phyloP scores from a whole-genome alignment of 2,329 filamentous ascomycete genomes.

The Sporothrix curviconia region DNA sequence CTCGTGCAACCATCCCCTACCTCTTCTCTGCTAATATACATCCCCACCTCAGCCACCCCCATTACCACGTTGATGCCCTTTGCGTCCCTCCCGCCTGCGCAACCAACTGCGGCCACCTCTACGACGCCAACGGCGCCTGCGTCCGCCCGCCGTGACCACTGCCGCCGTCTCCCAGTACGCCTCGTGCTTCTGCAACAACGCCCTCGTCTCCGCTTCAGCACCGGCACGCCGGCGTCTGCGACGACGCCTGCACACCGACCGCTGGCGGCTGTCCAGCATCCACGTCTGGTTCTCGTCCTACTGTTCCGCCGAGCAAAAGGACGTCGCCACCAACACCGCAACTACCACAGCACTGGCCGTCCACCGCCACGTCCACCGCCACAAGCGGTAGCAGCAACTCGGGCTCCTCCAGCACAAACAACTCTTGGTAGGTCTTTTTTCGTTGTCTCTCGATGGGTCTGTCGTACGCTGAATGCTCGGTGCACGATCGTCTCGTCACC shows the following conservation, averaged over 20 bases:
- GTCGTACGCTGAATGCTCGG: background rate
- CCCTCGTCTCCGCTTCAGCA: conserved; percentile 53
- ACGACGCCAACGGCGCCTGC: conserved; percentile 66
- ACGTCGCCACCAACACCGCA: conserved; percentile 25
- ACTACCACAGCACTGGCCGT: conserved; percentile 25
- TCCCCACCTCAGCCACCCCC: background rate
- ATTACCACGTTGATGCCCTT: conserved; percentile 52
- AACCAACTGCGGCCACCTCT: conserved; percentile 51
- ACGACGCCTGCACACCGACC: conserved; percentile 46
- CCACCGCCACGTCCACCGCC: conserved; percentile 1
- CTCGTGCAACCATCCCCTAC: too few relatives aligned
- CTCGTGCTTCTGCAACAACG: conserved; percentile 67
- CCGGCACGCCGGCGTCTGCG: conserved; percentile 56
- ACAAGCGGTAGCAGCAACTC: conserved; percentile 1
- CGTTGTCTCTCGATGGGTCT: background rate
- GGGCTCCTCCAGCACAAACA: background rate
- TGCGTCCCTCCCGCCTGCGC: conserved; percentile 54
- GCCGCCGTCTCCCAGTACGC: conserved; percentile 50
- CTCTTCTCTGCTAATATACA: too few relatives aligned
- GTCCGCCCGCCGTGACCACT: conserved; percentile 46
- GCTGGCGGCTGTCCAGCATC: conserved; percentile 50
- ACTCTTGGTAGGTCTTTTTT: conserved; percentile 13
- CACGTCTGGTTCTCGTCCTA: conserved; percentile 64
- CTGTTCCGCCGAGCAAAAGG: conserved; percentile 47
- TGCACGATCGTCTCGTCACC: background rate